Percentiles rank a stretch among this genome's conserved stretches.
These are phyloP conservation scores for Davidsoniella australis DNA, from an alignment of 2,329 filamentous ascomycete genomes.

Conservation along the genomic window DNA sequence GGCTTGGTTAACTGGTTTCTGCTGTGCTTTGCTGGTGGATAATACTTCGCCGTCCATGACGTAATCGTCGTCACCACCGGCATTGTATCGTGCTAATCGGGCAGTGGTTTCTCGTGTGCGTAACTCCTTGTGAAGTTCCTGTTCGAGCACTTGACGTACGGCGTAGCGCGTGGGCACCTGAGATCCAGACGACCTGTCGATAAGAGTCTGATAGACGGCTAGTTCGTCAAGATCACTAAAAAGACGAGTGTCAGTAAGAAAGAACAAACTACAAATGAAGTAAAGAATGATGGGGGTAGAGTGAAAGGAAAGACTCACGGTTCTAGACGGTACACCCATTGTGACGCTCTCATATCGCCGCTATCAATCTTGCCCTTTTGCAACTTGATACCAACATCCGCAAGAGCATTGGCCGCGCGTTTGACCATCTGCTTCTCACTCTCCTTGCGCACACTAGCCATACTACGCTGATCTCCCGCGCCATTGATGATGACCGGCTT, in stretches of 20 bases:
- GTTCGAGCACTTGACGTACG: slow-evolving; percentile 80
- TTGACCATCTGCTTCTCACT: slow-evolving; percentile 66
- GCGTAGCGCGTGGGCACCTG: slow-evolving; percentile 73
- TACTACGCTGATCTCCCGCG: slow-evolving; percentile 43
- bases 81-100: slow-evolving; percentile 46
- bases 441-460: slow-evolving; percentile 77
- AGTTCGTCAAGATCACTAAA: slow-evolving; percentile 57
- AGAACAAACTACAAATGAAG: background rate
- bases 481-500: slow-evolving; percentile 77
- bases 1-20: background rate
- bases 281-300: no score
- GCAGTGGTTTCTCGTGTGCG: slow-evolving; percentile 47
- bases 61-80: slow-evolving; percentile 29
- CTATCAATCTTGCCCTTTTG: slow-evolving; percentile 65
- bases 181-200: slow-evolving; percentile 34
- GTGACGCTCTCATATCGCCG: slow-evolving; percentile 42
- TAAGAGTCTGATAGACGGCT: slow-evolving; percentile 53
- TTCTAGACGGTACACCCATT: slow-evolving; percentile 88
- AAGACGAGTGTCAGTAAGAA: slow-evolving; percentile 12
- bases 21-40: background rate
- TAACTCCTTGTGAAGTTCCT: slow-evolving; percentile 66
- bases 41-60: slow-evolving; percentile 19
- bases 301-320: slow-evolving; percentile 41
- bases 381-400: slow-evolving; percentile 65
- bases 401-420: slow-evolving; percentile 64